phyloP scores from a whole-genome alignment of 2,329 filamentous ascomycete species.

The Ophiostoma ips region DNA sequence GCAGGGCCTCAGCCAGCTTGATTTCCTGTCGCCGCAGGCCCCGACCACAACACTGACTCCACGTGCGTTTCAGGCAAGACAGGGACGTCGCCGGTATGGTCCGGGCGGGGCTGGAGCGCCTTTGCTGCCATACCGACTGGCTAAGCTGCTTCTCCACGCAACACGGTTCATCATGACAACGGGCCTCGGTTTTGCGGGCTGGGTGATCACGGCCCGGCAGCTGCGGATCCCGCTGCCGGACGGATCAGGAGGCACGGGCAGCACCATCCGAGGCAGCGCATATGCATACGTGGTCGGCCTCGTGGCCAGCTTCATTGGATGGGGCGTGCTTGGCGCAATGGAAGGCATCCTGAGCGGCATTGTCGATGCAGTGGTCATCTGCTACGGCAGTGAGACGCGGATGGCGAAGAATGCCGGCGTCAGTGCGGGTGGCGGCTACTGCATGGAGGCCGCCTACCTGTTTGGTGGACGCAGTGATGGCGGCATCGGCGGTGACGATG shows the following conservation, averaged over 20 bases:
- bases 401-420: slow-evolving; percentile 33
- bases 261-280: slow-evolving; percentile 55
- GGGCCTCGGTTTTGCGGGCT: slow-evolving; percentile 84
- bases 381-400: slow-evolving; percentile 79
- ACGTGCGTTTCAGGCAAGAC: slow-evolving; percentile 27
- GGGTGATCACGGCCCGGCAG: slow-evolving; percentile 82
- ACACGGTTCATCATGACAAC: slow-evolving; percentile 85
- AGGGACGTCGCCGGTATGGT: slow-evolving; percentile 13
- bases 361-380: slow-evolving; percentile 77
- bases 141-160: slow-evolving; percentile 82
- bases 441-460: slow-evolving; percentile 76
- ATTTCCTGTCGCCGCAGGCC: slow-evolving; percentile 59
- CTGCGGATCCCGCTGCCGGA: slow-evolving; percentile 47
- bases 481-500: slow-evolving; percentile 6
- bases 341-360: slow-evolving; percentile 79
- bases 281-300: slow-evolving; percentile 93
- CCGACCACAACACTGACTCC: slow-evolving; percentile 60
- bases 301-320: slow-evolving; percentile 87
- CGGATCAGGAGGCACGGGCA: slow-evolving; percentile 22
- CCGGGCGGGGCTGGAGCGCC: slow-evolving; percentile 26
- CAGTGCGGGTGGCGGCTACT: slow-evolving; percentile 52
- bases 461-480: slow-evolving; percentile 49
- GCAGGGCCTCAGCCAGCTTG: slow-evolving; percentile 65
- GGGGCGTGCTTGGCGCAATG: slow-evolving; percentile 82
- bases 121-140: slow-evolving; percentile 76